Percentiles rank a stretch among this genome's conserved stretches.
These are phyloP conservation scores for Cystofilobasidium capitatum DNA, from an alignment of 768 basidiomycete species.

Conservation along the genomic window DNA sequence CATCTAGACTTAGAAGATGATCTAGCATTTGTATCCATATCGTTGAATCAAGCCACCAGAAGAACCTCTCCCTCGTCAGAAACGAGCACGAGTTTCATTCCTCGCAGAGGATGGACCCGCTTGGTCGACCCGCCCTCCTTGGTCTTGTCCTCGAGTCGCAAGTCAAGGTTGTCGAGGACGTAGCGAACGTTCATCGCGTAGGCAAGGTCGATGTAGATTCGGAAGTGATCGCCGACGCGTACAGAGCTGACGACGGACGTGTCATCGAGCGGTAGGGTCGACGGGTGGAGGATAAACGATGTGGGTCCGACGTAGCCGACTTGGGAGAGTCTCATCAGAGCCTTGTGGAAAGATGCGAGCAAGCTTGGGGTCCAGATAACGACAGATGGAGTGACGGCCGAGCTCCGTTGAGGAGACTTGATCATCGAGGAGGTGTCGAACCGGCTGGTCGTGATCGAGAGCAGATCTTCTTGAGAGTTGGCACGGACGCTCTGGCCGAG, in stretches of 20 bases:
- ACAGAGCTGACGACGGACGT: neutral
- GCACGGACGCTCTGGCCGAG: too few species aligned
- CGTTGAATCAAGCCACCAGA: neutral
- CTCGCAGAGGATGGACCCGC: neutral
- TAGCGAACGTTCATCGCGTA: slow-evolving; percentile 10
- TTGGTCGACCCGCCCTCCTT: neutral
- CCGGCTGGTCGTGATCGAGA: too few species aligned
- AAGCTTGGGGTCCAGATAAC: slow-evolving; percentile 1
- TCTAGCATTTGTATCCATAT: too few species aligned
- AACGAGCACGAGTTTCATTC: neutral
- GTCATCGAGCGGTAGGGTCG: slow-evolving; percentile 8
- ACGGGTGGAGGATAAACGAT: slow-evolving; percentile 11
- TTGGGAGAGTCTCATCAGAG: neutral
- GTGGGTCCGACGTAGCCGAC: neutral
- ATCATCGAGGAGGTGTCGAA: too few species aligned
- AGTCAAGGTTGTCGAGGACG: slow-evolving; percentile 5
- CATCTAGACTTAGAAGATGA: too few species aligned
- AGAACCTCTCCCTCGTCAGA: neutral
- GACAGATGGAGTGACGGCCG: neutral
- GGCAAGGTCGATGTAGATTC: slow-evolving; percentile 18
- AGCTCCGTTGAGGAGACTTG: neutral
- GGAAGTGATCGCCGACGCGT: slow-evolving; percentile 7
- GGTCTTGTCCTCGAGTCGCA: slow-evolving; percentile 5
- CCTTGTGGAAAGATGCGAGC: slow-evolving; percentile 3
- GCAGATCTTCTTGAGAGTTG: too few species aligned